Evolutionary conservation across 2,329 filamentous ascomycete genomes (phyloP).

Genomic region (Aspergillus persii): DNA sequence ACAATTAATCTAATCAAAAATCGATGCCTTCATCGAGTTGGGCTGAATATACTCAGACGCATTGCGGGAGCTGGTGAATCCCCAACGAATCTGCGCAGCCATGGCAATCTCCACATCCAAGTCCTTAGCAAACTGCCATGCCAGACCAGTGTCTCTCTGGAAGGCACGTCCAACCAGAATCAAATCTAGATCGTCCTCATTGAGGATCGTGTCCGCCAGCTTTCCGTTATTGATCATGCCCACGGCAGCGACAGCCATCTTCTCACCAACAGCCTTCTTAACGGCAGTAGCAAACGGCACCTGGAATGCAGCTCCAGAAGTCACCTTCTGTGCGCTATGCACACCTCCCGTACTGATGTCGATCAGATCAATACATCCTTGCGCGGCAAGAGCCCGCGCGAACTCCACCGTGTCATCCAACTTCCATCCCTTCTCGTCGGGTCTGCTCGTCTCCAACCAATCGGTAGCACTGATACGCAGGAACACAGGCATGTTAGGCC

Average conservation of each 20-base stretch:
- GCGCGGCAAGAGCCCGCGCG: constrained; percentile 64
- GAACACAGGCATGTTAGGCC: constrained; percentile 67
- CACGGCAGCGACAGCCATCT: constrained; percentile 69
- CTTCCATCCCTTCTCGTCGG: constrained; percentile 62
- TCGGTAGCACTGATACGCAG: constrained; percentile 72
- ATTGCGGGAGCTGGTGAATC: constrained; percentile 37
- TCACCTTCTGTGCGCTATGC: constrained; percentile 48
- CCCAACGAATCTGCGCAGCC: constrained; percentile 69
- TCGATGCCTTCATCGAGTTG: constrained; percentile 17
- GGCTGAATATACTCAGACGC: constrained; percentile 21
- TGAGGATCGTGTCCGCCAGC: constrained; percentile 62
- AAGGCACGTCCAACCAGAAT: constrained; percentile 73
- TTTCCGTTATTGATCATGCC: constrained; percentile 69
- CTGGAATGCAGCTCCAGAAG: constrained; percentile 66
- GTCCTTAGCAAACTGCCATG: constrained; percentile 69
- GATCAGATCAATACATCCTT: constrained; percentile 72
- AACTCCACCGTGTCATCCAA: constrained; percentile 62
- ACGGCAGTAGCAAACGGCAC: constrained; percentile 68
- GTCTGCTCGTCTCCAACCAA: constrained; percentile 64
- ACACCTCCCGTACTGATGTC: constrained; percentile 80
- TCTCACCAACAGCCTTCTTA: constrained; percentile 70
- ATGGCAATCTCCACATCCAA: constrained; percentile 68
- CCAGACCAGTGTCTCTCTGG: constrained; percentile 76
- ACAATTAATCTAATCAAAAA: constrained; percentile 17
- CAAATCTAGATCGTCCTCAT: constrained; percentile 61